Base-by-base conservation (phyloP, 495 filamentous ascomycete species). In the Aspergillus incahuasiensis region DNA sequence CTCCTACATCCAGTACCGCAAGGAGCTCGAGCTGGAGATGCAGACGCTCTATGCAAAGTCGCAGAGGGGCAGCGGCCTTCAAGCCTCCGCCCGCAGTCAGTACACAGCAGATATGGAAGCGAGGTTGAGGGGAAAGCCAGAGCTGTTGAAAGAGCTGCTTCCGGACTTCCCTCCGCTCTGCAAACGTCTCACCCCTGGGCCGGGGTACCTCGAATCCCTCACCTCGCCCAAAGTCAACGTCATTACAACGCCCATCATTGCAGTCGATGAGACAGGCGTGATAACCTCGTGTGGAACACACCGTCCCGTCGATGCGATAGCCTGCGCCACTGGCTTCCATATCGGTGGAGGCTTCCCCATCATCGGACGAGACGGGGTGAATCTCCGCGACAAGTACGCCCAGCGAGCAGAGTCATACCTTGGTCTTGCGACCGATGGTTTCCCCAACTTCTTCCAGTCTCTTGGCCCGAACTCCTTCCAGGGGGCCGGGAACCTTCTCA, bases 401-500 rank as follows among this genome's bases (percentile, higher is more conserved):
- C 8, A 15, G 5, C 3, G 34, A 15, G 30, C 48, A 6, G 48
- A 38, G 11, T 22, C 32, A 18, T 51, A 51, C 18, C 20, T 51
- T 2, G 18, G 32, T 8, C 19, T 52, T 2, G 18, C 34, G 0
- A 18, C 30, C 4, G 30, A 39, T 16, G 49, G 49, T 9, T 42
- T 52, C 16, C 38, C 49, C 2, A 52, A 52, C 21, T 52, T 42
- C 49, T 52, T 52, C 21, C 35, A 42, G 20, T 52, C 38, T 15
- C 35, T 42, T 1, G 49, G 35, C 6, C 49, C 49, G 15, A 18
- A 52, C 21, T 42, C 35, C 9, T 30, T 42, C 21, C 35, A 42
- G 7, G 49, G 49, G 3, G 35, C 21, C 12, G 49, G 49, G 25
- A 42, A 30, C 22, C 35, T 52, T 12, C 34, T 42, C 9, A 42